Evolutionary conservation across 768 basidiomycete genomes (phyloP).

Genomic region (Coprinopsis sp.): DNA sequence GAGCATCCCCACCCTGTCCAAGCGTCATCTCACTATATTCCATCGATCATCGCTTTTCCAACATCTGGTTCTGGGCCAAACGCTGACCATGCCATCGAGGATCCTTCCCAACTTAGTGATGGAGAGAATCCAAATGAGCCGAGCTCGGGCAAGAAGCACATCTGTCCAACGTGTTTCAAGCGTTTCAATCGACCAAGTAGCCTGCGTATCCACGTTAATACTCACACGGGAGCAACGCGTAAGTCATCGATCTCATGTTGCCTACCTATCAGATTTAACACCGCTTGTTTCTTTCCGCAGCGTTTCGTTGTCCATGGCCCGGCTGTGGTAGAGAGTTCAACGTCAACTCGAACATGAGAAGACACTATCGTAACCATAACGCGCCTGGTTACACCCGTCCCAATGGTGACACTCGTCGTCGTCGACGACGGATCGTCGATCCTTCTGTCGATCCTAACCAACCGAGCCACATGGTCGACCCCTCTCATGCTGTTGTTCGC

Average conservation of each 20-base stretch:
- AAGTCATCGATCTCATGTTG: conserved; percentile 22
- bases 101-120: conserved; percentile 13
- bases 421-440: conserved; percentile 19
- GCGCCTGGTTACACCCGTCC: conserved; percentile 29
- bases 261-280: background rate
- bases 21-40: conserved; percentile 10
- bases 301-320: conserved; percentile 70
- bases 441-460: background rate
- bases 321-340: conserved; percentile 76
- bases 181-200: conserved; percentile 69
- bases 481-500: background rate
- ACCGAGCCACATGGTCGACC: background rate
- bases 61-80: conserved; percentile 14
- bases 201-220: conserved; percentile 60
- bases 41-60: conserved; percentile 23
- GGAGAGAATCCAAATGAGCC: conserved; percentile 8
- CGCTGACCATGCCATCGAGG: background rate
- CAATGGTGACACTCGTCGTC: conserved; percentile 22
- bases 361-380: conserved; percentile 69
- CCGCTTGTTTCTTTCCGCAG: conserved; percentile 29
- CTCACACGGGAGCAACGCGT: conserved; percentile 69
- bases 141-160: conserved; percentile 37
- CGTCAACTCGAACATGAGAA: conserved; percentile 81
- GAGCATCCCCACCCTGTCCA: conserved; percentile 5
- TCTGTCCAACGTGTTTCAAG: conserved; percentile 53